A percentile compares a stretch with the other conserved stretches of the same genome.
Conservation (phyloP, 169 alveolate species). For the Theileria luwenshuni region DNA sequence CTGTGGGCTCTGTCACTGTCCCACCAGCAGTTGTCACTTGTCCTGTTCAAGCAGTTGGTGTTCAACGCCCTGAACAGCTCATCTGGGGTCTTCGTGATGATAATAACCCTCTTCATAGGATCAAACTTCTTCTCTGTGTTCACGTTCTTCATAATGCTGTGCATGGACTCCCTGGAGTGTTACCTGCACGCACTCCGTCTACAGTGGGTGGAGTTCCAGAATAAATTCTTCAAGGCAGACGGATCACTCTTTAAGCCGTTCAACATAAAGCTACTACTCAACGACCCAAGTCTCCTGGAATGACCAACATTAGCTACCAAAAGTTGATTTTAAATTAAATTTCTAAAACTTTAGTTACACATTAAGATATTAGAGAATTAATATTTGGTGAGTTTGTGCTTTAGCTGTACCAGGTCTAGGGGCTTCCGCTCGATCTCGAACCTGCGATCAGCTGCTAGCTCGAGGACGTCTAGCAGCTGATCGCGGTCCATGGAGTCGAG, state of each 20-base stretch:
- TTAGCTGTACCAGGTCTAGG: slow-evolving; percentile 51
- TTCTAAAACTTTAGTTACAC: neutral
- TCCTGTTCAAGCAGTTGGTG: slow-evolving; percentile 88
- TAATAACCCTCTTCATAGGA: slow-evolving; percentile 69
- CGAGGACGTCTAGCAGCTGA: slow-evolving; percentile 50
- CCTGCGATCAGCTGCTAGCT: slow-evolving; percentile 56
- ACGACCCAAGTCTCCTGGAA: slow-evolving; percentile 32
- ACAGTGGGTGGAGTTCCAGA: slow-evolving; percentile 99
- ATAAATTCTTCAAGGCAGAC: slow-evolving; percentile 98
- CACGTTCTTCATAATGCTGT: slow-evolving; percentile 94
- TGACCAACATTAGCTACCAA: slow-evolving; percentile 8
- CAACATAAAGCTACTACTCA: slow-evolving; percentile 61
- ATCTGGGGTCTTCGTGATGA: slow-evolving; percentile 44
- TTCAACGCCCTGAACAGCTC: slow-evolving; percentile 44
- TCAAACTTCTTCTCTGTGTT: slow-evolving; percentile 88
- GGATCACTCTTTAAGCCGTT: slow-evolving; percentile 93
- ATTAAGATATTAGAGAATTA: neutral
- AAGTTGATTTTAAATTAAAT: too few relatives aligned
- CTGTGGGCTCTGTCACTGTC: slow-evolving; percentile 99
- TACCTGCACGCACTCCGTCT: slow-evolving; percentile 98
- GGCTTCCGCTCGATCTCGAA: slow-evolving; percentile 51
- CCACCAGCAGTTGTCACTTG: slow-evolving; percentile 95
- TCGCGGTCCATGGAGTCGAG: slow-evolving; percentile 52
- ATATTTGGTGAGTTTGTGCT: slow-evolving; percentile 35
- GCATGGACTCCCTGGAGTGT: slow-evolving; percentile 99